These are phyloP conservation scores for Malus domestica DNA, from an alignment of 306 rosid genomes.

Conservation along the genomic window DNA sequence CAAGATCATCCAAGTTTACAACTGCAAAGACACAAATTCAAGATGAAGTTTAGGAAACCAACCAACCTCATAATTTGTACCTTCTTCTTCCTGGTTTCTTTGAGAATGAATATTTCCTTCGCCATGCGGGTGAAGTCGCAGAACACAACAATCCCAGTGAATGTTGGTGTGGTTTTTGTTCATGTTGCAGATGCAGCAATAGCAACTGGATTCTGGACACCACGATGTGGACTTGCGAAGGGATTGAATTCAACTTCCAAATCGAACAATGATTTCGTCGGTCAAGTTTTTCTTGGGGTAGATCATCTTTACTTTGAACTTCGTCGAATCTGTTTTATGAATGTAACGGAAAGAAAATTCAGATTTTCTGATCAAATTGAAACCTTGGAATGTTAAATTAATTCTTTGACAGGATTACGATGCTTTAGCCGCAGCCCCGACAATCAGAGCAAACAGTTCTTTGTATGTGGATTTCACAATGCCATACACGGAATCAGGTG, in stretches of 20 bases:
- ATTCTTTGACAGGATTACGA: neutral
- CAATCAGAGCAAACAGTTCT: conserved; percentile 29
- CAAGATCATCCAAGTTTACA: neutral
- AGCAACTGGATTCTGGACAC: conserved; percentile 44
- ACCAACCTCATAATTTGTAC: neutral
- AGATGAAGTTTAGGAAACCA: neutral
- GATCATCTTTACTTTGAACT: neutral
- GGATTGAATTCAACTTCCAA: conserved; percentile 4
- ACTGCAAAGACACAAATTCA: too few species aligned
- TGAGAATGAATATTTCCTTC: neutral
- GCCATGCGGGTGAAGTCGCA: neutral
- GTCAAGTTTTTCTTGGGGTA: conserved; percentile 45
- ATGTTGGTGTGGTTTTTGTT: conserved; percentile 17
- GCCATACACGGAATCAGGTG: conserved; percentile 44
- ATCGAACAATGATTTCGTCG: conserved; percentile 11
- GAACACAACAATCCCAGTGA: conserved; percentile 3
- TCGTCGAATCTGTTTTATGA: too few species aligned
- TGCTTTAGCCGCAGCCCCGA: conserved; percentile 3
- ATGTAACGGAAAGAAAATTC: too few species aligned
- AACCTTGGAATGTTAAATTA: neutral
- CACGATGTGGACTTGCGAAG: conserved; percentile 20
- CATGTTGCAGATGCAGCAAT: conserved; percentile 15
- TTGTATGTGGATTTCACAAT: conserved; percentile 31
- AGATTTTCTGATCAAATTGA: too few species aligned
- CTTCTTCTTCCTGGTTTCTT: neutral